phyloP scores from a whole-genome alignment of 2,329 filamentous ascomycete genomes.

The Geosmithia flava region DNA sequence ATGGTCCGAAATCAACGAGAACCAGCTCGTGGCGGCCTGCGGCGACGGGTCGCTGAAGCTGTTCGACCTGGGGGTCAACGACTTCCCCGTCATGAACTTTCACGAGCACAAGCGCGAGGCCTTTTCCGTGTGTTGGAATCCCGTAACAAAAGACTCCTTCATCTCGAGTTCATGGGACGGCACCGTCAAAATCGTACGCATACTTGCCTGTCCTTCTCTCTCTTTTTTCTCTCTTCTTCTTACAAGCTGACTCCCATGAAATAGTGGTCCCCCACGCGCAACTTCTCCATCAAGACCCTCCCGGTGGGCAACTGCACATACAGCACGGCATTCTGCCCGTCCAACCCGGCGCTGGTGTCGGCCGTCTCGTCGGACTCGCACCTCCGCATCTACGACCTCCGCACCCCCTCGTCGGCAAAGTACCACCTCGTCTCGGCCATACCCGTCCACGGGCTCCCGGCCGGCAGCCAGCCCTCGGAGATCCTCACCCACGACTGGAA shows the following conservation, averaged over 20 bases:
- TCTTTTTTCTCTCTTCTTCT: background rate
- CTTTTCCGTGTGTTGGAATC: conserved; percentile 86
- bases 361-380: conserved; percentile 83
- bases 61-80: conserved; percentile 69
- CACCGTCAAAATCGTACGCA: conserved; percentile 68
- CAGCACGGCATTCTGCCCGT: conserved; percentile 79
- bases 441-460: conserved; percentile 60
- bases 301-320: conserved; percentile 93
- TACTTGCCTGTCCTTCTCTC: background rate
- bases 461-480: conserved; percentile 39
- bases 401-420: conserved; percentile 71
- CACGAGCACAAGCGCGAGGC: conserved; percentile 89
- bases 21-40: conserved; percentile 78
- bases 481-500: conserved; percentile 97
- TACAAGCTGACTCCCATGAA: background rate
- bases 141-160: conserved; percentile 82
- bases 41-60: conserved; percentile 93
- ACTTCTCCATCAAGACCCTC: conserved; percentile 67
- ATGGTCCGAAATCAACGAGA: conserved; percentile 95
- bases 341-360: conserved; percentile 74
- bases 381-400: conserved; percentile 81
- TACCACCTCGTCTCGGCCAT: conserved; percentile 80
- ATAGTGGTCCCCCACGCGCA: conserved; percentile 72
- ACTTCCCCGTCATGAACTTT: conserved; percentile 86
- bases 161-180: conserved; percentile 92